Conservation (phyloP, 2,329 filamentous ascomycete genomes). For the Thelonectria blattea region DNA sequence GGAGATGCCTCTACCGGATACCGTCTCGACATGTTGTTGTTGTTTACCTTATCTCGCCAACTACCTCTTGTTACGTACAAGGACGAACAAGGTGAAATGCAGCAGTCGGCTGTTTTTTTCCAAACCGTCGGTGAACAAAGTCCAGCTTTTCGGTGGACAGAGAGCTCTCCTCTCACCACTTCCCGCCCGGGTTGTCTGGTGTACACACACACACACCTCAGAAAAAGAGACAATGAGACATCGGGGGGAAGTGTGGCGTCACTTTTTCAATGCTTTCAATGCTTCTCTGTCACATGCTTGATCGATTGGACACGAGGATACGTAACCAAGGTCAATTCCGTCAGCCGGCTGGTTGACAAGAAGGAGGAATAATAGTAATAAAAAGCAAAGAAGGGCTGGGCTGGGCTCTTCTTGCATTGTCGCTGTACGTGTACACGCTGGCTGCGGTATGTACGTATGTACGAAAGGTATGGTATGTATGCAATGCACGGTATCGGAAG, state of each 20-base stretch:
- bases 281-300: conserved; percentile 12
- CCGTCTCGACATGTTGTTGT: too few relatives aligned
- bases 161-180: neutral
- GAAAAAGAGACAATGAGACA: conserved; percentile 1
- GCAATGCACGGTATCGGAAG: conserved; percentile 13
- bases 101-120: neutral
- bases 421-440: neutral
- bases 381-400: neutral
- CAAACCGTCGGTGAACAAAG: conserved; percentile 10
- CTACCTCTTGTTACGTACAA: neutral
- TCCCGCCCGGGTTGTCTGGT: neutral
- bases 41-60: too few relatives aligned
- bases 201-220: too few relatives aligned
- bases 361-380: neutral
- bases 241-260: neutral
- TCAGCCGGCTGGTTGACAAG: neutral
- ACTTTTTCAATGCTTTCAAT: neutral
- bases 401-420: neutral
- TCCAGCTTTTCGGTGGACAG: conserved; percentile 2
- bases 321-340: neutral
- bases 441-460: too few relatives aligned
- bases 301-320: neutral
- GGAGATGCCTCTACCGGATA: neutral
- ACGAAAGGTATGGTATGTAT: neutral
- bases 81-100: neutral